Base-by-base conservation (phyloP, 768 basidiomycete species). In the Chlorophyllum brunneum region DNA sequence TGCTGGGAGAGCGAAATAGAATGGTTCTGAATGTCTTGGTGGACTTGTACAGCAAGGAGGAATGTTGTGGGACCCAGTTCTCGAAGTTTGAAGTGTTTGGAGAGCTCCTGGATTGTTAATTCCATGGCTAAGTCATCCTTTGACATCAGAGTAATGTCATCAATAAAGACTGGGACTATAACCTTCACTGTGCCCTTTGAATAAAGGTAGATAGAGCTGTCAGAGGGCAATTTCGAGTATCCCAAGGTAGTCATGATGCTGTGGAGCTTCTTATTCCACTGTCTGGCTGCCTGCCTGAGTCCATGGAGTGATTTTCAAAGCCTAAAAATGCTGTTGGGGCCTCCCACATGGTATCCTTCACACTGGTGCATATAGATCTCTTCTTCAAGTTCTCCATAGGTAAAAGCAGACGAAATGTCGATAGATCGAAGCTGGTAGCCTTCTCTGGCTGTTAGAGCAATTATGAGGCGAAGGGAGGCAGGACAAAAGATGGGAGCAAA, bases 301-400 rank as follows among this genome's bases (percentile, higher is more conserved):
- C 77, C 71, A 60, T 78, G 77, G 27, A 77, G 55, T 2, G 65
- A 59, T 56, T 74, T 73, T 6, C 47, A 30, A 16, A 69, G 59
- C 11, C 34, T 26, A 30, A 46, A 56, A 5, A 67, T 64, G 48
- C 57, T 48, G 24, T 51, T 41, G 20, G 58, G 31, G 20, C 51
- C 24, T 16, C 48, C 55, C 15, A 44, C 41, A 33, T 51, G 48
- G 48, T 63, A 67, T 6, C 67, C 68, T 10, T 60, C 56, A 4
- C 69, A 64, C 48, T 66, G 63, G 5, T 26, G 22, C 29, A 72
- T 66, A 55, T 69, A 71, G 36, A 71, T 61, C 20, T 63, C 61
- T n/a, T 57, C 60, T n/a, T 63, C 59, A 6, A 70, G 53, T 6
- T 58, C 47, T 9, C 64, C 61, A 58, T 72, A 62, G 20, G 68